Base-by-base conservation (phyloP, 2,329 filamentous ascomycete species). In the Cladosporium sphaerospermum region DNA sequence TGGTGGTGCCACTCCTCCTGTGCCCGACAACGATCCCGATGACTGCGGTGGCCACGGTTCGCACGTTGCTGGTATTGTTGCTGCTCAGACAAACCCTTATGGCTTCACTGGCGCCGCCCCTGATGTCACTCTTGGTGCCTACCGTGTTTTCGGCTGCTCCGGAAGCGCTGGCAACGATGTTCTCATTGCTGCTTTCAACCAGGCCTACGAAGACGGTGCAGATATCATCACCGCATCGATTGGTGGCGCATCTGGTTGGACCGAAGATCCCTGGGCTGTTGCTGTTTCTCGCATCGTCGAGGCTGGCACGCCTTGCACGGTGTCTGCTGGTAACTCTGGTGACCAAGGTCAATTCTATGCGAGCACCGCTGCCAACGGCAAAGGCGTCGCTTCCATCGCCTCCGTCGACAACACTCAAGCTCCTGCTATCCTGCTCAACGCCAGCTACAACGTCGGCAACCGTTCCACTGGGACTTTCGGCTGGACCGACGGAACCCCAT, bases 1-100 rank as follows among this genome's bases (percentile, higher is more conserved):
- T 37, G 56, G 55, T 16, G 68, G 66, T 41, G 52, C 55, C 45
- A 72, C 72, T 56, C 67, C 61, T 1, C 73, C 73, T 8, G 55
- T 67, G 0, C 77, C 78, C 1, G 77, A 77, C 57, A 43, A 66
- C 2, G 76, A 81, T 56, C 81, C 81, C 2, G 78, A 76, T 56
- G 70, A 78, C 57, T 81, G 79, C 60, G 67, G 63, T 2, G 81
- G 81, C 2, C 82, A 85, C 64, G 82, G 82, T 31, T 82, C 78
- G 0, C 81, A 83, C 64, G 79, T 83, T 19, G 75, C 81, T 1
- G 83, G 83, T 32, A 84, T 81, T 56, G 76, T 86, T 42, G 82
- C 80, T 2, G 82, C 81, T 1, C 78, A 82, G 63, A 64, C 43
- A 73, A 70, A 82, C 61, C 65, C 70, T 0, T 75, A 75, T 36